These are phyloP conservation scores for Coniferiporia weirii DNA, from an alignment of 1,284 basidiomycete species.

Conservation along the genomic window DNA sequence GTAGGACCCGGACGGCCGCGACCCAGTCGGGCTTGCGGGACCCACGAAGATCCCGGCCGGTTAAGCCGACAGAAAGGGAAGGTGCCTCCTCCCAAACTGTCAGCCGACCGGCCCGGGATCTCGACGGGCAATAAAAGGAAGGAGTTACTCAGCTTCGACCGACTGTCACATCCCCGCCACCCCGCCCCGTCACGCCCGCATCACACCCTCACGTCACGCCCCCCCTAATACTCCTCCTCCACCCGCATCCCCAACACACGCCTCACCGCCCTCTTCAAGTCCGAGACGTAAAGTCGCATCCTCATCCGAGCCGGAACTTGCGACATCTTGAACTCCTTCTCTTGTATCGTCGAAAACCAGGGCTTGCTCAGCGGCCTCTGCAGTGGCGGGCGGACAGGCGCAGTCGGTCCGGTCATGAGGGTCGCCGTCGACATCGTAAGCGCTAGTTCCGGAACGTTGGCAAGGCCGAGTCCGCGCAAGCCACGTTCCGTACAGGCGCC, in stretches of 20 bases:
- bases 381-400: not conserved
- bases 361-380: not conserved
- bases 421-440: not conserved
- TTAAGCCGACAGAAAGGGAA: too few relatives aligned
- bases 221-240: not conserved
- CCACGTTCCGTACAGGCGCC: not conserved
- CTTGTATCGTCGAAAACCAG: not conserved
- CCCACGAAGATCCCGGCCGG: too few relatives aligned
- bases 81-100: too few relatives aligned
- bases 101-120: too few relatives aligned
- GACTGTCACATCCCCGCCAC: not conserved
- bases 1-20: too few relatives aligned
- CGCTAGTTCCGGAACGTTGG: not conserved
- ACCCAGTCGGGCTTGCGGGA: too few relatives aligned
- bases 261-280: not conserved
- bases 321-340: not conserved
- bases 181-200: not conserved
- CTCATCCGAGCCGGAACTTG: not conserved
- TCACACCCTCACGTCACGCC: not conserved
- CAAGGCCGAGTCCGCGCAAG: not conserved
- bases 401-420: not conserved
- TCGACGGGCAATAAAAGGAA: too few relatives aligned
- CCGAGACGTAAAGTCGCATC: not conserved
- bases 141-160: too few relatives aligned
- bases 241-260: not conserved